A percentile compares a stretch with the other conserved stretches of the same genome.
Conservation (phyloP, 108 stramenopile species). For the Craspedostauros australis region DNA sequence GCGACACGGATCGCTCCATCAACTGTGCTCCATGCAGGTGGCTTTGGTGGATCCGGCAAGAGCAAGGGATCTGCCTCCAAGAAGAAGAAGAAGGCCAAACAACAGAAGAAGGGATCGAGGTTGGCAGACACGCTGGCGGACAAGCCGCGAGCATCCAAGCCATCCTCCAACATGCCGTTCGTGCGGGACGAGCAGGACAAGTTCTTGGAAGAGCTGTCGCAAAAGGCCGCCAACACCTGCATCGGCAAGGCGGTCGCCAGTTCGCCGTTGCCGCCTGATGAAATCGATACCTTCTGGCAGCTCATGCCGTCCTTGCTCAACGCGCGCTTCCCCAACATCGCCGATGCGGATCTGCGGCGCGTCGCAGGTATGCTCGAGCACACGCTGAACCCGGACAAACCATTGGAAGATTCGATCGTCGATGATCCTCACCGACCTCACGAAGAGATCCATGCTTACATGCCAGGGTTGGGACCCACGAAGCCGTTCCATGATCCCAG, state of each 20-base stretch:
- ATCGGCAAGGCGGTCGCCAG: constrained; percentile 57
- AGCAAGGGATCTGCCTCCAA: constrained; percentile 6
- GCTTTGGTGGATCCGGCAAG: constrained; percentile 12
- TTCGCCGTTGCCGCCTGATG: constrained; percentile 23
- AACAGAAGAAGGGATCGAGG: constrained; percentile 8
- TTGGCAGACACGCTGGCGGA: constrained; percentile 23
- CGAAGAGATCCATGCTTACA: constrained; percentile 78
- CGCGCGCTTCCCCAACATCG: constrained; percentile 56
- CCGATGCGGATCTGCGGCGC: constrained; percentile 50
- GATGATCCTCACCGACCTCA: constrained; percentile 66
- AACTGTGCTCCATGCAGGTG: too few relatives aligned
- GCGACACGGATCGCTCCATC: too few relatives aligned
- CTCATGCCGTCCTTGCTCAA: constrained; percentile 67
- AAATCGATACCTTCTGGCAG: constrained; percentile 75
- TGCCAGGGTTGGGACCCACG: constrained; percentile 58
- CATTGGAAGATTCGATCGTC: constrained; percentile 48
- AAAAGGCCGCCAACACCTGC: constrained; percentile 28
- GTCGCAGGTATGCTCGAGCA: constrained; percentile 69
- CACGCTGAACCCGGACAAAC: constrained; percentile 29
- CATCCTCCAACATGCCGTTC: constrained; percentile 18
- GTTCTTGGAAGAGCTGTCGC: constrained; percentile 46
- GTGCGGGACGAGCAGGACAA: constrained; percentile 66
- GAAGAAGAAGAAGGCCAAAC: constrained; percentile 6
- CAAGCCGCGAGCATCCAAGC: background rate
- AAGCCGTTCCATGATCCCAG: constrained; percentile 66